Conservation (phyloP, 1,284 basidiomycete genomes). For the Retiboletus flavoniger region DNA sequence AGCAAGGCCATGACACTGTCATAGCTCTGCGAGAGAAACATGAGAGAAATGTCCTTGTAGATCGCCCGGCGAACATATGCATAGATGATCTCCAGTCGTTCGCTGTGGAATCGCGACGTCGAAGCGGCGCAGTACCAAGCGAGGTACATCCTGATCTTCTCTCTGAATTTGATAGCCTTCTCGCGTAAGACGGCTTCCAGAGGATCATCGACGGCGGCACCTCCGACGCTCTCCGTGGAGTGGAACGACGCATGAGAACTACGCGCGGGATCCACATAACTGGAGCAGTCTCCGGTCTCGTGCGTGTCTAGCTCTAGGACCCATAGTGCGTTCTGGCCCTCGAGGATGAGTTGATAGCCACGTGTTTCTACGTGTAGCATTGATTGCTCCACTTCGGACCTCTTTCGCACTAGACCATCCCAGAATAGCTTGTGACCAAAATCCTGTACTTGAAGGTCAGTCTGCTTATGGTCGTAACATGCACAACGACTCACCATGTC, state of each 20-base stretch:
- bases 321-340: conserved; percentile 35
- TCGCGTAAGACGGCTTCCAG: conserved; percentile 35
- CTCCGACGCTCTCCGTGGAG: conserved; percentile 17
- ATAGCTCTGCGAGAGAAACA: conserved; percentile 37
- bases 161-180: conserved; percentile 29
- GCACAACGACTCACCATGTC: conserved; percentile 20
- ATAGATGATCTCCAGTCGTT: conserved; percentile 34
- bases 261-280: conserved; percentile 21
- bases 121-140: conserved; percentile 33
- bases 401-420: conserved; percentile 33
- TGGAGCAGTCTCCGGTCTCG: conserved; percentile 24
- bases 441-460: conserved; percentile 25
- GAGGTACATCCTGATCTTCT: conserved; percentile 33
- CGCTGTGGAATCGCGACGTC: conserved; percentile 30
- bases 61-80: conserved; percentile 38
- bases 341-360: conserved; percentile 35
- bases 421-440: conserved; percentile 38
- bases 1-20: conserved; percentile 29
- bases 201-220: conserved; percentile 30
- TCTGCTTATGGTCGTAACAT: too few relatives aligned
- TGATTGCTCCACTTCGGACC: conserved; percentile 29
- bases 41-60: conserved; percentile 35
- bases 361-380: conserved; percentile 32
- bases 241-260: conserved; percentile 5
- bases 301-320: conserved; percentile 28